Base-by-base conservation (phyloP, 345 rosid genomes). In the Gossypium herbaceum region DNA sequence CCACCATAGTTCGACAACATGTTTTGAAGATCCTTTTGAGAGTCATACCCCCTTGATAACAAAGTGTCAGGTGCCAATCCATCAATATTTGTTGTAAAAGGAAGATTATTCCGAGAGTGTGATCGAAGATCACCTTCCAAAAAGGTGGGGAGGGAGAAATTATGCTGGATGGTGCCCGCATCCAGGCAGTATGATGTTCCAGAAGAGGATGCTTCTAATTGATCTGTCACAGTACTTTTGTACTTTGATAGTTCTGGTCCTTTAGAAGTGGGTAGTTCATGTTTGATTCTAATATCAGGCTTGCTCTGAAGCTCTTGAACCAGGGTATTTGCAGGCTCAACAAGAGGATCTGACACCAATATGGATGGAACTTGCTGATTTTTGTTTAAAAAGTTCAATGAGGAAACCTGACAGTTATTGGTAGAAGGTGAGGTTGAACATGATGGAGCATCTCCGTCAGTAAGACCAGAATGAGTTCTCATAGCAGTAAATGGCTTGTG, bases 361-460 rank as follows among this genome's bases (percentile, higher is more conserved):
- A 81, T 52, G 17, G 93, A 80, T 58, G 93, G 92, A 7, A 79
- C 82, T 59, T 84, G 88, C 82, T 87, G 97, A 80, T 81, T 87
- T 82, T 91, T 90, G 84, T 81, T 87, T 51, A 87, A 81, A 73
- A 95, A 93, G 79, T 80, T 83, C 54, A 92, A 82, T 7, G 91
- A 84, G 16, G 91, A 84, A 81, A 91, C 75, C 79, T 91, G 95
- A 84, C 91, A 93, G 79, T 89, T 95, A 77, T 91, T 89, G 68
- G 98, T 84, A 50, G 98, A 95, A 66, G 99, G 99, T 20, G 99
- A 95, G 76, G 97, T 93, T 68, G 97, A 90, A 82, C 97, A 95
- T 55, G 98, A 93, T 74, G 98, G 99, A 75, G 91, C 90, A 71
- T 95, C 98, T 78, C 93, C 96, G 76, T 90, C 98, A 15, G 97